Conservation (phyloP, 1,284 basidiomycete species). For the Wallemia ichthyophaga region DNA sequence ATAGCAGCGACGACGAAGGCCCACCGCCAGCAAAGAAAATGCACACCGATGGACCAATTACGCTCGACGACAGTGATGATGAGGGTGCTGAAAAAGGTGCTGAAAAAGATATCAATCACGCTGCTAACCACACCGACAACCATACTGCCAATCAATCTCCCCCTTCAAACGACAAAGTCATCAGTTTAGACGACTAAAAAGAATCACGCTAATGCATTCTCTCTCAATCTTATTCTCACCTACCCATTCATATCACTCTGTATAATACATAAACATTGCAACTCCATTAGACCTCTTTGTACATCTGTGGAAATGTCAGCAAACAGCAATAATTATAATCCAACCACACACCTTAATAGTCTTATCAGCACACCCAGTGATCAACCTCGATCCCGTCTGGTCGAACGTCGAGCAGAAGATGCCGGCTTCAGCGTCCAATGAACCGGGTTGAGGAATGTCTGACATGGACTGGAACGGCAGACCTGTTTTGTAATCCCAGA, state of each 20-base stretch:
- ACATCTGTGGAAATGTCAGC: too few relatives aligned
- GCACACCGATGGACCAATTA: neutral
- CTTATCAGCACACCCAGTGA: constrained; percentile 93
- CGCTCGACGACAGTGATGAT: neutral
- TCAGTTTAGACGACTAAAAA: too few relatives aligned
- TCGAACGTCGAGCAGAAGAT: constrained; percentile 92
- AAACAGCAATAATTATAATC: too few relatives aligned
- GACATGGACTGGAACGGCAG: constrained; percentile 80
- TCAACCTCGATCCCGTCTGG: constrained; percentile 69
- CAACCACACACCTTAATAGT: too few relatives aligned
- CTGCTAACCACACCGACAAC: too few relatives aligned
- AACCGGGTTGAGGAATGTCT: constrained; percentile 85
- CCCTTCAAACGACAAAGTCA: too few relatives aligned
- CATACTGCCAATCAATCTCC: too few relatives aligned
- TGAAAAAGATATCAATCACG: neutral
- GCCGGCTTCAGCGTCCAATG: constrained; percentile 79
- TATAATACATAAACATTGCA: too few relatives aligned
- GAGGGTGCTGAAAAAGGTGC: neutral
- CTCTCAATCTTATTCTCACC: too few relatives aligned
- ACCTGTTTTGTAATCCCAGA: constrained; percentile 87
- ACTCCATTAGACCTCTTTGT: constrained; percentile 5
- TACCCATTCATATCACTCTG: too few relatives aligned
- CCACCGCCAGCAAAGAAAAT: neutral
- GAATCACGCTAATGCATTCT: too few relatives aligned
- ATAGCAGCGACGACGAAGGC: neutral